Evolutionary conservation across 1,139 yeast genomes (phyloP).

Genomic region (Sugiyamaella novakii): DNA sequence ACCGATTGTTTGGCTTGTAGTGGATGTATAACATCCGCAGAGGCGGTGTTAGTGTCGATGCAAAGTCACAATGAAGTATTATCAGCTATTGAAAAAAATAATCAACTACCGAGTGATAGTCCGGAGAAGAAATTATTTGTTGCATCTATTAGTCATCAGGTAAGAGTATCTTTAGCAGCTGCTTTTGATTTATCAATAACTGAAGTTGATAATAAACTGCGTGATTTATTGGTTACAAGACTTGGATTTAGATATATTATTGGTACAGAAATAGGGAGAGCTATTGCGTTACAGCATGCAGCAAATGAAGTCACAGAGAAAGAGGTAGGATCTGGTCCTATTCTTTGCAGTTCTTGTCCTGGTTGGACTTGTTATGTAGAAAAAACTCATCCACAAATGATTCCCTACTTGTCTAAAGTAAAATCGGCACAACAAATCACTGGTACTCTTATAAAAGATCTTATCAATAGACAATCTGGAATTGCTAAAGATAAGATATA

Average conservation of each 20-base stretch:
- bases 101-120: constrained; percentile 26
- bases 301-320: constrained; percentile 51
- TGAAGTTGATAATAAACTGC: constrained; percentile 61
- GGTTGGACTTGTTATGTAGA: constrained; percentile 98
- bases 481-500: constrained; percentile 51
- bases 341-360: constrained; percentile 76
- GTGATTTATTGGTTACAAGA: constrained; percentile 56
- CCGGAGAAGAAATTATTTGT: constrained; percentile 51
- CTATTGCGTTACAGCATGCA: constrained; percentile 64
- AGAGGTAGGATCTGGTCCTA: constrained; percentile 42
- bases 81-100: constrained; percentile 52
- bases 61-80: constrained; percentile 84
- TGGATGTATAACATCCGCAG: constrained; percentile 97
- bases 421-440: constrained; percentile 95
- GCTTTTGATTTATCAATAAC: constrained; percentile 60
- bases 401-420: constrained; percentile 58
- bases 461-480: constrained; percentile 47
- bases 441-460: constrained; percentile 70
- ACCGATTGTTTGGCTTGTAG: constrained; percentile 96
- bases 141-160: constrained; percentile 83
- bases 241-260: constrained; percentile 76
- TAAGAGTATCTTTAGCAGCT: constrained; percentile 77
- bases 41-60: constrained; percentile 85
- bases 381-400: constrained; percentile 85
- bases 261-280: constrained; percentile 83